Evolutionary conservation across 768 basidiomycete species (phyloP).

Genomic region (Tulasnella sp.): DNA sequence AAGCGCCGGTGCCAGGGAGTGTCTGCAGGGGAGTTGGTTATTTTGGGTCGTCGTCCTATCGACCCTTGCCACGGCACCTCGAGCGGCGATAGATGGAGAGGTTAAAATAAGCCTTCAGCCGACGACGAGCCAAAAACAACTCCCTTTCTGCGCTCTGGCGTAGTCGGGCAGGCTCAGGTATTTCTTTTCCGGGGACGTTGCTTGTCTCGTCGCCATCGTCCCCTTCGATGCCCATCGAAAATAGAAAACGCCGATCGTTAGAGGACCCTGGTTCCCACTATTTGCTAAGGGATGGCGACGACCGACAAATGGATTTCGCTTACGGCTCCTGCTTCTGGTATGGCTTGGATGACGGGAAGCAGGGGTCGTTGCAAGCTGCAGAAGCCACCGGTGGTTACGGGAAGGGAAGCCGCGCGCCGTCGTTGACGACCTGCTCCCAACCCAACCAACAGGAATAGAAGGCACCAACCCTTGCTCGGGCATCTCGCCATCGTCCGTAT

Average conservation of each 20-base stretch:
- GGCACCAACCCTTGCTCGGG: slow-evolving; percentile 5
- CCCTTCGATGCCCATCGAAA: background rate
- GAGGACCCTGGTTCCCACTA: background rate
- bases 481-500: background rate
- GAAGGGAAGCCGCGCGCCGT: background rate
- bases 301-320: background rate
- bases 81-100: background rate
- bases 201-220: slow-evolving; percentile 7
- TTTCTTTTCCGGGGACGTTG: background rate
- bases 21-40: background rate
- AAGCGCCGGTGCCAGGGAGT: too few relatives aligned
- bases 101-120: background rate
- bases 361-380: background rate
- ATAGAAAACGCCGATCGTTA: slow-evolving; percentile 1
- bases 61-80: background rate
- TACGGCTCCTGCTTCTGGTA: background rate
- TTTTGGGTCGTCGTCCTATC: background rate
- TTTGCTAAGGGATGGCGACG: background rate
- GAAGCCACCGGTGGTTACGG: slow-evolving; percentile 17
- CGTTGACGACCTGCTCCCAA: slow-evolving; percentile 10
- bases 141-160: slow-evolving; percentile 5
- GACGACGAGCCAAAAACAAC: background rate
- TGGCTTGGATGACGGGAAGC: background rate
- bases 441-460: slow-evolving; percentile 2
- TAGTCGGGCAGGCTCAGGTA: background rate